phyloP scores from a whole-genome alignment of 1,139 yeast species.

The Protomyces inundatus region DNA sequence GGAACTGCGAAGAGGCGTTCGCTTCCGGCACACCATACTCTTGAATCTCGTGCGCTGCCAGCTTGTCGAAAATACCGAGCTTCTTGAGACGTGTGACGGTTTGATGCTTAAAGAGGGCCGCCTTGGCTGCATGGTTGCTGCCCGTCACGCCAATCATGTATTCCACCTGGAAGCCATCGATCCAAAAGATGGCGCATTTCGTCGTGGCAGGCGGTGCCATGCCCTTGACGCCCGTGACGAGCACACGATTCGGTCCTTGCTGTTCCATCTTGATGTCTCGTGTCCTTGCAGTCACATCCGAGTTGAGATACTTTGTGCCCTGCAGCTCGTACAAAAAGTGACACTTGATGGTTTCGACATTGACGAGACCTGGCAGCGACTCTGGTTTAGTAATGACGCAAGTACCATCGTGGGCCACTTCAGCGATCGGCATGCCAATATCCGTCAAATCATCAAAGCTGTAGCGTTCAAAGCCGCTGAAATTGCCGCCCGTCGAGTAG shows the following conservation, averaged over 20 bases:
- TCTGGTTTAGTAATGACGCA: conserved; percentile 34
- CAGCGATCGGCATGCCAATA: conserved; percentile 34
- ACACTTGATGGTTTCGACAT: conserved; percentile 31
- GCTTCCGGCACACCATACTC: conserved; percentile 9
- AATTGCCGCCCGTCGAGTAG: conserved; percentile 34
- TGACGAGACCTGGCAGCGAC: conserved; percentile 32
- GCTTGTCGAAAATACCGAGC: conserved; percentile 4
- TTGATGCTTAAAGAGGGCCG: conserved; percentile 10
- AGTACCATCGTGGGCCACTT: conserved; percentile 32
- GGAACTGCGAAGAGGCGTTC: conserved; percentile 19
- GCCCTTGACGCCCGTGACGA: conserved; percentile 31
- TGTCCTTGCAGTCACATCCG: conserved; percentile 32
- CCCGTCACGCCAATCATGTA: conserved; percentile 22
- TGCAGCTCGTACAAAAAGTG: conserved; percentile 35
- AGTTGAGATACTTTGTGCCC: conserved; percentile 33
- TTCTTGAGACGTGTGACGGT: conserved; percentile 6
- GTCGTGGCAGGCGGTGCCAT: conserved; percentile 33
- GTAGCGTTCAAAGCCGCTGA: conserved; percentile 32
- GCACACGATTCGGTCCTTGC: conserved; percentile 30
- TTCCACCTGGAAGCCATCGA: conserved; percentile 32
- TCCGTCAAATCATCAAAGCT: conserved; percentile 30
- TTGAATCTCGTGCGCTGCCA: conserved; percentile 10
- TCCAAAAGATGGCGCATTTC: conserved; percentile 32
- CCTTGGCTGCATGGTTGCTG: conserved; percentile 2
- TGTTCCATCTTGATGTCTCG: conserved; percentile 25